Base-by-base conservation (phyloP, 176 grass and related monocot species). In the Bonia amplexicaulis region DNA sequence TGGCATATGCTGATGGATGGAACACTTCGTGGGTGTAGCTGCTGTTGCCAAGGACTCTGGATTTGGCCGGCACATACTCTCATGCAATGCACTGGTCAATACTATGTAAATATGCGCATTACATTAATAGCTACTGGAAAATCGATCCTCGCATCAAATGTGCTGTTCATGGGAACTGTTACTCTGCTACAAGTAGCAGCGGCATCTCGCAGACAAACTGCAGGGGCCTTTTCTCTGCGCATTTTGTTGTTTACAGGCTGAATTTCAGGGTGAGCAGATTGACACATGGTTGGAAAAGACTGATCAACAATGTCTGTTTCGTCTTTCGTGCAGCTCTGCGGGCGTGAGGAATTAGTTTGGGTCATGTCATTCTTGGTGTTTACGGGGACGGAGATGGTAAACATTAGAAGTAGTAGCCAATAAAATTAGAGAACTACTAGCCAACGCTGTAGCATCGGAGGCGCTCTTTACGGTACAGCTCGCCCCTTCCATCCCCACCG, bases 1-100 rank as follows among this genome's bases (percentile, higher is more conserved):
- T 87, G 89, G 80, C 80, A 7, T 74, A 13, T 62, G 61, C 60
- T 75, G 89, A 62, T 69, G 80, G 89, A 91, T 76, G 89, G 75
- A 91, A 91, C 80, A 31, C 69, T 80, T 91, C 89, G 17, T 91
- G 35, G 74, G 45, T 66, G 66, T 49, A 9, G 83, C 45, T 71
- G 26, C 55, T 9, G 70, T 20, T 49, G 45, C 44, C 44, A 57
- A 58, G 79, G 47, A 73, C 64, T 71, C 48, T 59, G 58, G 66
- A 11, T 71, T 78, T 65, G 64, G 55, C 66, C 65, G 65, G 78
- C 73, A n/a, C 78, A 58, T 48, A 78, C 73, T 41, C 88, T 76
- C 84, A 86, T 35, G 46, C 55, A 17, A 52, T 26, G 76, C 67
- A 83, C 33, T 61, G 37, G 17, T 46, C 66, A 55, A 37, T 41